Percentiles rank a stretch among this genome's conserved stretches.
Evolutionary conservation across 768 basidiomycete genomes (phyloP).

Genomic region (Leccinellum luteum): DNA sequence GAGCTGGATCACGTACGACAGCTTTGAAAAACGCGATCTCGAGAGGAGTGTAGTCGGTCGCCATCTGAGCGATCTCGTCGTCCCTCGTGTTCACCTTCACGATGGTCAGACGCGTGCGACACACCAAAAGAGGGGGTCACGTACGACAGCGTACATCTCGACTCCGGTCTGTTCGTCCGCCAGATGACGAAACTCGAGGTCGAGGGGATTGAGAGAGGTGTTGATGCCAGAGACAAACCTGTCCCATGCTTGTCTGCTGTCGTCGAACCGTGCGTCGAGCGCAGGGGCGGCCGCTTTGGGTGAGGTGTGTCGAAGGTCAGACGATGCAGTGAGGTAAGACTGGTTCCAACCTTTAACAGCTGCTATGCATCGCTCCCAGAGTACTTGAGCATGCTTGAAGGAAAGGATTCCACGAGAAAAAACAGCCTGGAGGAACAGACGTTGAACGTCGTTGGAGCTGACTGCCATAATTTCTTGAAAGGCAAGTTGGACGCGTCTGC

Average conservation of each 20-base stretch:
- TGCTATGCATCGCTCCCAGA: constrained; percentile 67
- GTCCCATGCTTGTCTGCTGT: constrained; percentile 52
- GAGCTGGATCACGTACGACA: constrained; percentile 48
- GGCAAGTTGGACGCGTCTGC: not conserved
- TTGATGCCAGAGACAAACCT: constrained; percentile 61
- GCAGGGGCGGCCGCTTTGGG: constrained; percentile 50
- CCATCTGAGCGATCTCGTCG: constrained; percentile 80
- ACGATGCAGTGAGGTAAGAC: not conserved
- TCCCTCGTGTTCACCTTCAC: constrained; percentile 74
- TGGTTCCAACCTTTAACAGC: constrained; percentile 58
- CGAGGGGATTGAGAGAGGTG: constrained; percentile 58
- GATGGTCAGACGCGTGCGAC: not conserved
- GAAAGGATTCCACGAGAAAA: constrained; percentile 70
- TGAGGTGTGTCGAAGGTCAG: constrained; percentile 4
- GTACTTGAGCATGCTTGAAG: constrained; percentile 55
- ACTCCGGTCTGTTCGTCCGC: constrained; percentile 63
- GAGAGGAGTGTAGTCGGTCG: constrained; percentile 73
- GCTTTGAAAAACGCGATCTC: constrained; percentile 87
- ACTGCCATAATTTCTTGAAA: constrained; percentile 37
- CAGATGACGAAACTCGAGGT: constrained; percentile 67
- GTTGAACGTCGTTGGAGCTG: constrained; percentile 61
- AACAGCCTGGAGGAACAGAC: constrained; percentile 77
- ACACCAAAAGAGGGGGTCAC: constrained; percentile 23
- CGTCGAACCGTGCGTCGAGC: constrained; percentile 43
- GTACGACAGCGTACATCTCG: constrained; percentile 67